phyloP scores from a whole-genome alignment of 139 green algal species.

The Coelastrella sp. region DNA sequence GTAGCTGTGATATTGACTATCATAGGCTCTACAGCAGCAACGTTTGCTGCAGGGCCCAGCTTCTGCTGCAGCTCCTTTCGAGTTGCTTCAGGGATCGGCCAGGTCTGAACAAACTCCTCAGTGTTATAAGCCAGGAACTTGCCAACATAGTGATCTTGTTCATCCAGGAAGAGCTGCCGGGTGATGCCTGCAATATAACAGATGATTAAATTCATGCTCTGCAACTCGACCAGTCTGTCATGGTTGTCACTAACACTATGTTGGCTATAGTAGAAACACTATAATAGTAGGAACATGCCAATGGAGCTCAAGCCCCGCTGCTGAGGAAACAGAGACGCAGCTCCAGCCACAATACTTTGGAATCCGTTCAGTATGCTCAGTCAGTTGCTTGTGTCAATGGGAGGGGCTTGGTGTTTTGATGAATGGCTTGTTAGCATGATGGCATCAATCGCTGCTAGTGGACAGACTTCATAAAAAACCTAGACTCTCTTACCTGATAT shows the following conservation, averaged over 20 bases:
- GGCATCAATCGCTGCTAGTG: not conserved
- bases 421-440: too few species aligned
- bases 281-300: too few species aligned
- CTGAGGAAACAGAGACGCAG: too few species aligned
- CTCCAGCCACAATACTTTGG: too few species aligned
- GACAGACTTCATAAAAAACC: not conserved
- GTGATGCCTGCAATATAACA: slow-evolving; percentile 51
- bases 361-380: too few species aligned
- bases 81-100: slow-evolving; percentile 43
- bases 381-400: too few species aligned
- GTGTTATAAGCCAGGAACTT: slow-evolving; percentile 50
- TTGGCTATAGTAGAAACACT: not conserved
- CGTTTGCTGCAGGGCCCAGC: not conserved
- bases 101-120: slow-evolving; percentile 53
- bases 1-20: not conserved
- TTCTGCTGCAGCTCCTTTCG: not conserved
- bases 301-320: too few species aligned
- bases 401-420: too few species aligned
- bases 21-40: not conserved
- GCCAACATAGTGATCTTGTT: slow-evolving; percentile 23
- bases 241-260: not conserved
- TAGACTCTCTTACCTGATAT: slow-evolving; percentile 35
- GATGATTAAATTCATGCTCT: not conserved
- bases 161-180: slow-evolving; percentile 58
- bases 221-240: too few species aligned